phyloP scores from a whole-genome alignment of 2,329 filamentous ascomycete species.

The Esteya vermicola region DNA sequence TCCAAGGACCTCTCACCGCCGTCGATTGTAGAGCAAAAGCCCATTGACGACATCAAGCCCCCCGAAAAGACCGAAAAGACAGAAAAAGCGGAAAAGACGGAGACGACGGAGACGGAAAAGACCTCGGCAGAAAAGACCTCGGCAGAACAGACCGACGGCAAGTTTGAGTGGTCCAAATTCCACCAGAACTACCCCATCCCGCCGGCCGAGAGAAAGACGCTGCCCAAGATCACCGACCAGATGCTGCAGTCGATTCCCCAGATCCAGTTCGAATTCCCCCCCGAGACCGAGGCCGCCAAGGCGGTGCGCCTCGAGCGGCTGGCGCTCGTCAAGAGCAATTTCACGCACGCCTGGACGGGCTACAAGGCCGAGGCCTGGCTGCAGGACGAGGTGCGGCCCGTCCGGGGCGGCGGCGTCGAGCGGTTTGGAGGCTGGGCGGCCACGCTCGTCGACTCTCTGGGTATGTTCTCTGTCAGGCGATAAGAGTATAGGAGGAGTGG shows the following conservation, averaged over 20 bases:
- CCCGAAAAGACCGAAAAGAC: background rate
- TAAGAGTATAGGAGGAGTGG: too few relatives aligned
- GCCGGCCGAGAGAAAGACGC: too few relatives aligned
- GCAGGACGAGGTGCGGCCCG: slow-evolving; percentile 30
- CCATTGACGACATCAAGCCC: too few relatives aligned
- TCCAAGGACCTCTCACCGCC: too few relatives aligned
- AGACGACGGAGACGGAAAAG: background rate
- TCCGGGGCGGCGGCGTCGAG: slow-evolving; percentile 18
- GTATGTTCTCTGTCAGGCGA: too few relatives aligned
- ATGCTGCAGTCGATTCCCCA: slow-evolving; percentile 14
- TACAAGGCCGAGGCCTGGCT: slow-evolving; percentile 33
- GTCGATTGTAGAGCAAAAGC: too few relatives aligned
- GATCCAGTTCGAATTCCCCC: slow-evolving; percentile 21
- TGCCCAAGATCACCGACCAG: slow-evolving; percentile 3
- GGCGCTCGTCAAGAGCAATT: slow-evolving; percentile 18
- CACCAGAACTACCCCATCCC: slow-evolving; percentile 9
- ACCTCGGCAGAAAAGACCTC: background rate
- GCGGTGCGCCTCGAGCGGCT: slow-evolving; percentile 17
- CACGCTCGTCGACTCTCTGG: slow-evolving; percentile 35
- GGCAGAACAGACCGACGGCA: too few relatives aligned
- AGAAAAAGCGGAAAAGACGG: background rate
- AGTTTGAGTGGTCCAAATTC: slow-evolving; percentile 9
- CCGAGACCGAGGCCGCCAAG: slow-evolving; percentile 12
- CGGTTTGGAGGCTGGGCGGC: slow-evolving; percentile 35
- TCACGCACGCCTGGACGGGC: slow-evolving; percentile 24